Percentiles rank a stretch among this genome's conserved stretches.
Evolutionary conservation across 2,329 filamentous ascomycete species (phyloP).

Genomic region (Mariannaea sp.): DNA sequence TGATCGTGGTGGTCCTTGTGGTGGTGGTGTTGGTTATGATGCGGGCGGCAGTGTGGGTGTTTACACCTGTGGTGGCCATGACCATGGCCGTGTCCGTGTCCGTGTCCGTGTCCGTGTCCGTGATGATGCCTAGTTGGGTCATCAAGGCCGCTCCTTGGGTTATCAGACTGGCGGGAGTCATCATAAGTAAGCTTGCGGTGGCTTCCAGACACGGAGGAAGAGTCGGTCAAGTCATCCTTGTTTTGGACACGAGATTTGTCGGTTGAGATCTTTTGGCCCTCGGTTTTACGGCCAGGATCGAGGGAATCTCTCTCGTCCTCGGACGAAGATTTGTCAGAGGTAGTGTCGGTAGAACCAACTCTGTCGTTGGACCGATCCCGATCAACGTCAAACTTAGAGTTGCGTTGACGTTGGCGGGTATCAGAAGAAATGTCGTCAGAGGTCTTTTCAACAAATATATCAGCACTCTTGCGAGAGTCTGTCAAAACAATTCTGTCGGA

Average conservation of each 20-base stretch:
- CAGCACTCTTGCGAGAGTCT: not conserved
- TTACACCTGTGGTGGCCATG: not conserved
- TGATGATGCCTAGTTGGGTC: slow-evolving; percentile 20
- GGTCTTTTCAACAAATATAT: not conserved
- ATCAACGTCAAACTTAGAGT: too few species aligned
- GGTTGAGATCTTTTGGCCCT: not conserved
- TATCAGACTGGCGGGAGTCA: not conserved
- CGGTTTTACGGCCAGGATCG: not conserved
- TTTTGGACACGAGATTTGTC: too few species aligned
- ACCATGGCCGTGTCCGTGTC: slow-evolving; percentile 15
- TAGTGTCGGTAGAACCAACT: not conserved
- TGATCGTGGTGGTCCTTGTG: not conserved
- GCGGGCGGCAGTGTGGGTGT: not conserved
- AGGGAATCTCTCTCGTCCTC: not conserved
- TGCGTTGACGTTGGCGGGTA: too few species aligned
- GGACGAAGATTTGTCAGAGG: not conserved
- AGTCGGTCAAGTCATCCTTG: too few species aligned
- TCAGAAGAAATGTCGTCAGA: not conserved
- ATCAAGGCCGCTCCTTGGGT: not conserved
- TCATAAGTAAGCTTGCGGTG: not conserved
- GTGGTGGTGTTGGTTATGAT: slow-evolving; percentile 1
- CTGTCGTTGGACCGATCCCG: too few species aligned
- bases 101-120: slow-evolving; percentile 21
- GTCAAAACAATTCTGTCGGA: not conserved
- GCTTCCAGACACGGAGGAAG: not conserved